A percentile compares a stretch with the other conserved stretches of the same genome.
phyloP scores from a whole-genome alignment of 1,139 yeast species.

The Hanseniaspora gamundiae region DNA sequence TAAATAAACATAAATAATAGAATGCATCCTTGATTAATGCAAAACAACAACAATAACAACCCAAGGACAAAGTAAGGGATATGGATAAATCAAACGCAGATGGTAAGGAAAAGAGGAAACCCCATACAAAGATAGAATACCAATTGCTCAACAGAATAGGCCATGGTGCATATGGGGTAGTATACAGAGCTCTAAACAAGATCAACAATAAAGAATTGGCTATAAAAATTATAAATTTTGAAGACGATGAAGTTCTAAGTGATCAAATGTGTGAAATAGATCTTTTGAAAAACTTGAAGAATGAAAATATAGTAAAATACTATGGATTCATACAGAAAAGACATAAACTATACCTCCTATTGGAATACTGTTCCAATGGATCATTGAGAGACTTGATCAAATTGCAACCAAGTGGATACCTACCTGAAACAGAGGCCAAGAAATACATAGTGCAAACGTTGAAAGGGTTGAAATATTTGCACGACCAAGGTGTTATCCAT shows the following conservation, averaged over 20 bases:
- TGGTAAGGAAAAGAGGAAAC: neutral
- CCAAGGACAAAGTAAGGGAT: neutral
- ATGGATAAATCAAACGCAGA: neutral
- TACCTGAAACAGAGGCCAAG: constrained; percentile 52
- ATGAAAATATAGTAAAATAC: constrained; percentile 78
- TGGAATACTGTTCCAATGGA: constrained; percentile 80
- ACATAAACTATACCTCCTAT: constrained; percentile 54
- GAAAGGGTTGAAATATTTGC: constrained; percentile 67
- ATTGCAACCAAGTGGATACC: constrained; percentile 27
- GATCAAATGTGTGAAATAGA: constrained; percentile 78
- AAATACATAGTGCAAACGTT: constrained; percentile 59
- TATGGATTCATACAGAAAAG: constrained; percentile 75
- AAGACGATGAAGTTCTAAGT: constrained; percentile 35
- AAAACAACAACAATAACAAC: neutral
- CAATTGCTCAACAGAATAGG: constrained; percentile 28
- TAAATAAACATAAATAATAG: no score
- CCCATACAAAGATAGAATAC: constrained; percentile 2
- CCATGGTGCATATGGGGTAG: constrained; percentile 71
- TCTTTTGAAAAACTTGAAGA: constrained; percentile 67
- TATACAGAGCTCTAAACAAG: constrained; percentile 54
- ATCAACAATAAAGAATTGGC: constrained; percentile 66
- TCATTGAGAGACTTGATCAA: constrained; percentile 62
- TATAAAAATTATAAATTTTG: constrained; percentile 66
- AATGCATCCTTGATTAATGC: no score
- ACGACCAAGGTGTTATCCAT: constrained; percentile 83